phyloP scores from a whole-genome alignment of 495 filamentous ascomycete species.

The Penicillium canescens region DNA sequence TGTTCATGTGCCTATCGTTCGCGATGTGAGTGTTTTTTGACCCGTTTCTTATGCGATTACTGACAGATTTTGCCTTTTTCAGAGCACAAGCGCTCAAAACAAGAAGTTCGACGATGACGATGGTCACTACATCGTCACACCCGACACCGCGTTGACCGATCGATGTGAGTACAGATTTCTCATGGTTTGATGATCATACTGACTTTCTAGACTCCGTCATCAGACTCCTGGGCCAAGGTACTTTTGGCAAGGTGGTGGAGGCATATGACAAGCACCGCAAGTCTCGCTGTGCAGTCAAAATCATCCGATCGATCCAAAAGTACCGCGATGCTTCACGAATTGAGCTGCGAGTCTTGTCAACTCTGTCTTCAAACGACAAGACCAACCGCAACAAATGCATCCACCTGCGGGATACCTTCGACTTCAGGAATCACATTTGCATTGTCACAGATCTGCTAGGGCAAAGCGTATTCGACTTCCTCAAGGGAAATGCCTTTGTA shows the following conservation, averaged over 20 bases:
- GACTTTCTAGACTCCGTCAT: conserved; percentile 71
- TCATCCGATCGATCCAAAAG: conserved; percentile 97
- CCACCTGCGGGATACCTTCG: conserved; percentile 95
- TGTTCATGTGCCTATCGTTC: conserved; percentile 76
- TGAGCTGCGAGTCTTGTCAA: conserved; percentile 89
- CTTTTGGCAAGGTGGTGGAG: conserved; percentile 97
- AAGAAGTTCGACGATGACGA: conserved; percentile 90
- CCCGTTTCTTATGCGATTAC: conserved; percentile 2
- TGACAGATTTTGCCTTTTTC: conserved; percentile 14
- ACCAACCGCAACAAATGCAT: conserved; percentile 96
- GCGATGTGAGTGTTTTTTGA: conserved; percentile 67
- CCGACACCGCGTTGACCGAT: conserved; percentile 79
- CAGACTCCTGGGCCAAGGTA: conserved; percentile 90
- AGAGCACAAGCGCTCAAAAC: conserved; percentile 46
- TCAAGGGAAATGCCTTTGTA: conserved; percentile 91
- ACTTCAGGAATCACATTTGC: conserved; percentile 96
- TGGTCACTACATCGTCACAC: conserved; percentile 90
- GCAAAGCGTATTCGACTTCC: conserved; percentile 97
- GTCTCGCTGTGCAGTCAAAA: conserved; percentile 88
- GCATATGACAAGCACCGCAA: conserved; percentile 75
- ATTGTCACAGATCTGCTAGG: conserved; percentile 97
- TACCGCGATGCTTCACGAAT: conserved; percentile 97
- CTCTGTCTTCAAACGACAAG: conserved; percentile 84
- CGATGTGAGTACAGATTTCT: conserved; percentile 66
- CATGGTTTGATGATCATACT: conserved; percentile 9